Evolutionary conservation across 179 eudicot species (phyloP).

Genomic region (Beta macrorhiza): DNA sequence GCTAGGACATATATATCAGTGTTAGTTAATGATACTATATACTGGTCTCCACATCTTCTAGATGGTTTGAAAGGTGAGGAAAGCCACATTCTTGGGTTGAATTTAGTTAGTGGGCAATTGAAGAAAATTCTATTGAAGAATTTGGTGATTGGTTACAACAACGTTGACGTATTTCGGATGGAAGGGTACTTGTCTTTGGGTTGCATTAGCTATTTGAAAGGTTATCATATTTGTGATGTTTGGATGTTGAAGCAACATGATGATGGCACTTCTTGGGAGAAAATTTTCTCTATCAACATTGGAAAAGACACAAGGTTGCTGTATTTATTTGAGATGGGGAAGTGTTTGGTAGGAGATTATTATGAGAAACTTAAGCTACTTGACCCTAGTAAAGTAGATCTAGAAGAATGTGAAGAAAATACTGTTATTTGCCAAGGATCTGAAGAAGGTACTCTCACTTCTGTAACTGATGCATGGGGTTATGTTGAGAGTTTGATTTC

Average conservation of each 20-base stretch:
- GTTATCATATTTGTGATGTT: no score
- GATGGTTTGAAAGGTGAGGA: no score
- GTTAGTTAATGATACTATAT: not conserved
- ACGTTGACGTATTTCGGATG: not conserved
- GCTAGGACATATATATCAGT: not conserved
- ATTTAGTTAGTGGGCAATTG: not conserved
- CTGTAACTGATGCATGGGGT: not conserved
- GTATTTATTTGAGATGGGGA: not conserved
- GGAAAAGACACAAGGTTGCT: not conserved
- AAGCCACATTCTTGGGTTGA: not conserved
- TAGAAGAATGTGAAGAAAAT: not conserved
- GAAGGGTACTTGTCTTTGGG: not conserved
- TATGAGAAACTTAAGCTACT: not conserved
- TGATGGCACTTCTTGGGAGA: not conserved
- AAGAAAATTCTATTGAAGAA: not conserved
- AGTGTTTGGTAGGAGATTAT: not conserved
- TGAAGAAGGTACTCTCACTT: not conserved
- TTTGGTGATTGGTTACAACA: not conserved
- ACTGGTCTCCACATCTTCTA: not conserved
- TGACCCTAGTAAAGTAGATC: not conserved
- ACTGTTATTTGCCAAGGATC: not conserved
- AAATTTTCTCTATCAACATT: not conserved
- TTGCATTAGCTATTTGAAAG: not conserved
- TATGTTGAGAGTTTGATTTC: conserved; percentile 5
- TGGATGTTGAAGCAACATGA: no score